A percentile compares a stretch with the other conserved stretches of the same genome.
These are phyloP conservation scores for Suillus fuscotomentosus DNA, from an alignment of 768 basidiomycete species.

Conservation along the genomic window DNA sequence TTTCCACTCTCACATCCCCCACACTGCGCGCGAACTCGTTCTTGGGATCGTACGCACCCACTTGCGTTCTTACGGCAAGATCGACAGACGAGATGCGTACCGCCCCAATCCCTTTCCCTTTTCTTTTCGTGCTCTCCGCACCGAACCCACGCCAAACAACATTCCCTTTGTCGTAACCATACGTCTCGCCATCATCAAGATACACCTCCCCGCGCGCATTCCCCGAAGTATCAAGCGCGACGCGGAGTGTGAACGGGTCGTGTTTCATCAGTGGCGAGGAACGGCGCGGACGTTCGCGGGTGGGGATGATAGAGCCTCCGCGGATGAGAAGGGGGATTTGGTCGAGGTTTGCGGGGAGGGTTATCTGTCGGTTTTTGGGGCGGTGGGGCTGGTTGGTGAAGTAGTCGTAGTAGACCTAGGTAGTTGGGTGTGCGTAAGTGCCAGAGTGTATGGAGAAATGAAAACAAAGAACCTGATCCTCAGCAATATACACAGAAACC, in stretches of 20 bases:
- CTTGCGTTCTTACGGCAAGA: conserved; percentile 32
- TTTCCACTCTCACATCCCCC: conserved; percentile 71
- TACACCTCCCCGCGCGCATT: conserved; percentile 84
- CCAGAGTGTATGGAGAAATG: not conserved
- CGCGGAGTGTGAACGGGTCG: not conserved
- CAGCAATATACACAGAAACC: conserved; percentile 78
- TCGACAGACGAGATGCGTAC: conserved; percentile 52
- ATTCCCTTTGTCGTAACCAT: conserved; percentile 69
- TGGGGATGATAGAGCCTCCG: conserved; percentile 87
- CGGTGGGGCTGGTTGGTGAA: not conserved
- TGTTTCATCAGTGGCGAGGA: conserved; percentile 49
- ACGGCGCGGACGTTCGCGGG: conserved; percentile 83
- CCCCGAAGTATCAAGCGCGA: conserved; percentile 64
- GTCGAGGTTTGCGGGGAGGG: conserved; percentile 75
- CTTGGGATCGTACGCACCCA: conserved; percentile 42
- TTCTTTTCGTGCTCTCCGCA: conserved; percentile 34
- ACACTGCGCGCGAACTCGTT: conserved; percentile 75
- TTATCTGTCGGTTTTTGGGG: conserved; percentile 53
- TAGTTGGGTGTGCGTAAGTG: not conserved
- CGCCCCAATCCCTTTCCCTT: conserved; percentile 35
- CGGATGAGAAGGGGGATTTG: conserved; percentile 84
- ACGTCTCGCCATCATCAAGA: conserved; percentile 87
- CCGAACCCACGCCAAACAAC: conserved; percentile 86
- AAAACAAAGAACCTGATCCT: conserved; percentile 60
- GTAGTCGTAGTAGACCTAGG: conserved; percentile 81